Conservation (phyloP, 768 basidiomycete genomes). For the Albatrellus ellisii region DNA sequence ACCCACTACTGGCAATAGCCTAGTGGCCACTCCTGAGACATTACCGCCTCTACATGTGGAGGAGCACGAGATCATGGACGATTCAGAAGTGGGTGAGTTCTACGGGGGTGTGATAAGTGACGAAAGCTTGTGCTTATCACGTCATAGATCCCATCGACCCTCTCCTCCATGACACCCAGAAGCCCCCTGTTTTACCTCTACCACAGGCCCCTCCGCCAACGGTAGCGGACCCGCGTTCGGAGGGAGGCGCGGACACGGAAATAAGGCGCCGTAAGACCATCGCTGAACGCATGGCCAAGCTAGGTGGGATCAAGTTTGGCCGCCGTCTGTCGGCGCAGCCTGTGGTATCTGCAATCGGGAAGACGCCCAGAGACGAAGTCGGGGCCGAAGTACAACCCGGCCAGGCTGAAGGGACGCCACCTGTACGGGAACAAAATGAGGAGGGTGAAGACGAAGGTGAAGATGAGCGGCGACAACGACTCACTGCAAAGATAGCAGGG, state of each 20-base stretch:
- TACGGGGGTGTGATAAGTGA: neutral
- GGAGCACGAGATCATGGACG: conserved; percentile 12
- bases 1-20: too few relatives aligned
- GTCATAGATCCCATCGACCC: conserved; percentile 58
- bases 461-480: conserved; percentile 38
- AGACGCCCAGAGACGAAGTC: conserved; percentile 14
- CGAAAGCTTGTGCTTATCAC: conserved; percentile 6
- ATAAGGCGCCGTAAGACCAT: conserved; percentile 49
- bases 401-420: conserved; percentile 19
- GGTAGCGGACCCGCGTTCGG: neutral
- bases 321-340: conserved; percentile 32
- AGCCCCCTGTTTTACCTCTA: conserved; percentile 18
- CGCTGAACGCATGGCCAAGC: conserved; percentile 89
- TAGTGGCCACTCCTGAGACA: too few relatives aligned
- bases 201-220: conserved; percentile 1
- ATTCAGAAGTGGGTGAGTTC: conserved; percentile 32
- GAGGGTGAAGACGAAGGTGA: conserved; percentile 49
- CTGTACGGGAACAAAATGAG: conserved; percentile 5
- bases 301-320: conserved; percentile 79
- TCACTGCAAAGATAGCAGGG: conserved; percentile 37
- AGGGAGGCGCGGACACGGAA: conserved; percentile 22
- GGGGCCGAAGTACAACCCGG: conserved; percentile 14
- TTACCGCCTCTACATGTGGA: too few relatives aligned
- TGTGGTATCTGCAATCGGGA: conserved; percentile 14
- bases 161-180: conserved; percentile 35